Evolutionary conservation across 768 basidiomycete genomes (phyloP), one percentile per base, ranked within the genome.

Genomic region (Pholiota molesta): DNA sequence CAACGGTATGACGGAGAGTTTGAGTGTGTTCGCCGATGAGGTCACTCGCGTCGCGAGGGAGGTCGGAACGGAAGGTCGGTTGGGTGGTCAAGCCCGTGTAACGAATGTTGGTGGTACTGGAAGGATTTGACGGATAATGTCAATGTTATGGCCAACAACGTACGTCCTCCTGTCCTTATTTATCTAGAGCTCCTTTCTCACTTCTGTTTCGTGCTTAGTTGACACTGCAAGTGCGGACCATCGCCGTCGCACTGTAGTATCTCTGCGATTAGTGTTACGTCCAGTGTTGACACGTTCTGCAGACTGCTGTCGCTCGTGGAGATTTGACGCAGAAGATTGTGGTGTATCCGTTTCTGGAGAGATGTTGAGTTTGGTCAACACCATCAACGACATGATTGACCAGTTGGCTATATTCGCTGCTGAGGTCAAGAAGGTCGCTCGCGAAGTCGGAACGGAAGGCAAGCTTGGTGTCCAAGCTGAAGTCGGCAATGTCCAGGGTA

Each of bases 371-470:
- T 81, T 99, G 66, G 96, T 97, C 54, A 94, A 95, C 76, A 99
- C 97, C 17, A 99, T 99, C 86, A 98, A 98, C 76, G 89, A 91
- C 74, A 86, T 86, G 84, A 86, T 84, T 70, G 84, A 85, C 69
- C 83, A 85, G 59, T 71, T 86, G 62, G 81, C 80, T 26, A 84
- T 84, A 53, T 84, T 86, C 64, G 82, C 84, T 7, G 79, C 79
- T 5, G 83, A 86, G 68, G 82, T 98, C 61, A 98, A 95, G 76
- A 93, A 97, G 71, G 97, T 99, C 57, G 97, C 97, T 1, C 81
- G 95, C 35, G 96, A 99, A 74, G 97, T 99, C 71, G 97, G 97
- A 51, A 98, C 97, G 14, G 95, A 98, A 71, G 97, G 97, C n/a
- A 98, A 98, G 76, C 80, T 99, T 5, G 97, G 97, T 66, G 97